Percentiles rank a stretch among this genome's conserved stretches.
phyloP scores from a whole-genome alignment of 345 rosid genomes.

The Acer campestre region DNA sequence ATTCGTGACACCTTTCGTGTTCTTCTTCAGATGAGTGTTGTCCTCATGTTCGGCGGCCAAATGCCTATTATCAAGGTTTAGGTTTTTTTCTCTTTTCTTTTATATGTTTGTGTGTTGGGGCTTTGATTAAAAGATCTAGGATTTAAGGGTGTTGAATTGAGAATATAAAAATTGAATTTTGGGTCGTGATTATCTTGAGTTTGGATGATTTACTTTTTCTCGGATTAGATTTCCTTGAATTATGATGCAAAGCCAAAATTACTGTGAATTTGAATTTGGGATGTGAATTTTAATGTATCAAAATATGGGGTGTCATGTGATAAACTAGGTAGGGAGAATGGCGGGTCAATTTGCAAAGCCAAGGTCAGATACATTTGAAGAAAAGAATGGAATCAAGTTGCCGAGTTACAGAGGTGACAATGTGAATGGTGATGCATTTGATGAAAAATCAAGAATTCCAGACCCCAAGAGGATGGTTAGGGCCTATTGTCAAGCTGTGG shows the following conservation, averaged over 20 bases:
- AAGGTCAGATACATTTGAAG: constrained; percentile 44
- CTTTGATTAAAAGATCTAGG: not conserved
- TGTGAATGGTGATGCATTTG: constrained; percentile 44
- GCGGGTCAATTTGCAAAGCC: constrained; percentile 53
- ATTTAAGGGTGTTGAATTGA: not conserved
- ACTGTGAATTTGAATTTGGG: too few species aligned
- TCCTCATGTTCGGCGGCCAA: constrained; percentile 48
- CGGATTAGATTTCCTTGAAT: too few species aligned
- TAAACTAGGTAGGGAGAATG: constrained; percentile 46
- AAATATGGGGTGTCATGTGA: not conserved
- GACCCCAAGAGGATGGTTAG: constrained; percentile 47
- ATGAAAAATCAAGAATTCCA: constrained; percentile 36
- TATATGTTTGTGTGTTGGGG: not conserved
- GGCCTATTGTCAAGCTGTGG: constrained; percentile 43
- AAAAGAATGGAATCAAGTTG: constrained; percentile 41
- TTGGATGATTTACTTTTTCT: too few species aligned
- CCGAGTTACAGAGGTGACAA: constrained; percentile 51
- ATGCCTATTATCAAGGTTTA: constrained; percentile 46
- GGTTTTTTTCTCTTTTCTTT: not conserved
- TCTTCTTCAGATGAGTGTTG: constrained; percentile 46
- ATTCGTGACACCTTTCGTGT: constrained; percentile 45
- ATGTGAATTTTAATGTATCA: not conserved
- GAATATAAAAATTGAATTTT: too few species aligned
- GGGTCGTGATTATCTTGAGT: too few species aligned
- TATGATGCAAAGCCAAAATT: not conserved